Base-by-base conservation (phyloP, 768 basidiomycete genomes). In the Hypholoma fasciculare region DNA sequence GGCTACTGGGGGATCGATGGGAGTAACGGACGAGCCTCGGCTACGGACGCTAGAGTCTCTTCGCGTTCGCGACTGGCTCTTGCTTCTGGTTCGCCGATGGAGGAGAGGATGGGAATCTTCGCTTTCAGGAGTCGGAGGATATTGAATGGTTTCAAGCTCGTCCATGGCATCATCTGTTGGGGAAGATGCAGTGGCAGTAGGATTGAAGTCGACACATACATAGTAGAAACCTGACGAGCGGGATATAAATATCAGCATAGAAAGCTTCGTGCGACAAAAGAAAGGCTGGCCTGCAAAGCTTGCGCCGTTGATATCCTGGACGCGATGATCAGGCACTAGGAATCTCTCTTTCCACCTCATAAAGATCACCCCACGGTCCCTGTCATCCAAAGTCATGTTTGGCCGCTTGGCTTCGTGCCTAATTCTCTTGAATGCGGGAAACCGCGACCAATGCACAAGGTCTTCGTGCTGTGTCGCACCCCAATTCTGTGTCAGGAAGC, bases 281-380 rank as follows among this genome's bases (percentile, higher is more conserved):
- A 37, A 48, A 46, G 16, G 77, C 84, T 70, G 63, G 93, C 94
- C 94, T 67, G 95, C 95, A 72, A 96, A 97, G 70, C 92, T 94
- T 19, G 95, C 95, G 44, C 95, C 95, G 66, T 86, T 93, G 74
- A 98, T 96, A 71, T 96, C 93, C 71, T 92, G 87, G 30, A 96
- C 92, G 58, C 88, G 85, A 74, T 96, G 92, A 71, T 96, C 92
- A 2, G 95, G 95, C n/a, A 98, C 92, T 53, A 98, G 78, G 73
- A 97, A 98, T 67, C 88, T 81, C 74, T 98, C 96, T 74, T 98
- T 98, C 90, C 94, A 96, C 60, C 96, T 81, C 89, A 98, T 94
- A 71, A 98, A 98, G 30, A 95, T 86, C 23, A 89, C 89, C 1
- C 89, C 88, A 49, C 89, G 82, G 65, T 90, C 87, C 42, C 88